A percentile compares a stretch with the other conserved stretches of the same genome.
Evolutionary conservation across 306 rosid genomes (phyloP).

Genomic region (Vicia villosa): DNA sequence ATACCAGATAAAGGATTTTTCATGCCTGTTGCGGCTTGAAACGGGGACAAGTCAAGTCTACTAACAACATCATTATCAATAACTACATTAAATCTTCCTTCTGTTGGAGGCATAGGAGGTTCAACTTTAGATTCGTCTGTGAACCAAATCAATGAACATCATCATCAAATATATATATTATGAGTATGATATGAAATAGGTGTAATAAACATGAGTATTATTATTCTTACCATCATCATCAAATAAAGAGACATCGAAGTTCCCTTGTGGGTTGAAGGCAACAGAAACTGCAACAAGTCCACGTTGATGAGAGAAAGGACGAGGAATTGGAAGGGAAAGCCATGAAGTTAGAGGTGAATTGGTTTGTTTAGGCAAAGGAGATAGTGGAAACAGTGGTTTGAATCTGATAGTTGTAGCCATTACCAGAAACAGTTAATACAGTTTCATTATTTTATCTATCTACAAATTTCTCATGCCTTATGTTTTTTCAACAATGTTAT

Average conservation of each 20-base stretch:
- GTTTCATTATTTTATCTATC: conserved; percentile 53
- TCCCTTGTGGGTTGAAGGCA: conserved; percentile 88
- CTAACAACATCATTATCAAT: conserved; percentile 60
- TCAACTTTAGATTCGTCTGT: conserved; percentile 52
- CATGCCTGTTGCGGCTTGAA: conserved; percentile 78
- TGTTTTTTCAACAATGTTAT: conserved; percentile 3
- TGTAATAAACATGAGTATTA: neutral
- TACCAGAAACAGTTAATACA: conserved; percentile 37
- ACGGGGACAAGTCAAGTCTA: conserved; percentile 73
- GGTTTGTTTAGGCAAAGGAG: conserved; percentile 52
- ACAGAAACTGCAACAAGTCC: conserved; percentile 59
- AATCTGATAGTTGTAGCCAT: conserved; percentile 60
- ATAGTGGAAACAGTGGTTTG: conserved; percentile 58
- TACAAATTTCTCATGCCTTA: conserved; percentile 45
- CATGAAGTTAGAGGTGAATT: conserved; percentile 36
- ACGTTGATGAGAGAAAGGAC: conserved; percentile 31
- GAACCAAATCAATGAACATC: too few species aligned
- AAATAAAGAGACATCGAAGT: conserved; percentile 70
- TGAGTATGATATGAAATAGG: neutral
- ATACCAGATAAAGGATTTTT: conserved; percentile 68
- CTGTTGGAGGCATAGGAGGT: conserved; percentile 87
- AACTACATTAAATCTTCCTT: conserved; percentile 73
- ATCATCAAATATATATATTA: too few species aligned
- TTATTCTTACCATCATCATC: conserved; percentile 75
- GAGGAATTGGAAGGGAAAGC: conserved; percentile 41